These are phyloP conservation scores for Boeremia lycopersici DNA, from an alignment of 2,329 filamentous ascomycete species.

Conservation along the genomic window DNA sequence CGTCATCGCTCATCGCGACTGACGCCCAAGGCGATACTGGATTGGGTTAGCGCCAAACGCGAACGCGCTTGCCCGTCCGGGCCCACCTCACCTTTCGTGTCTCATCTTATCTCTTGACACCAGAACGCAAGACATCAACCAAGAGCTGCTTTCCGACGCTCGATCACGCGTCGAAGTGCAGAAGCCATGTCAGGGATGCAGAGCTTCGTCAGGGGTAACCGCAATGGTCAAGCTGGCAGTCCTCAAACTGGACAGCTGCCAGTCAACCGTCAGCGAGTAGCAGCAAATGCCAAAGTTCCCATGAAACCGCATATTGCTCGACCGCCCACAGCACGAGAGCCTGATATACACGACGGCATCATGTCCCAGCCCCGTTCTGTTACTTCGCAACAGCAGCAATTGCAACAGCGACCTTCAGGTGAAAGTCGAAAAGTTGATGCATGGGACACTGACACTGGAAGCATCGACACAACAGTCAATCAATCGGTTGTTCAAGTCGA, in stretches of 20 bases:
- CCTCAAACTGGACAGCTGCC: neutral
- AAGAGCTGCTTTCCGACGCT: neutral
- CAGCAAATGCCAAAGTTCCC: constrained; percentile 30
- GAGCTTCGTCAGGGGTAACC: constrained; percentile 23
- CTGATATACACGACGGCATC: constrained; percentile 13
- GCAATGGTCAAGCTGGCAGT: constrained; percentile 10
- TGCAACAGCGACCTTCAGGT: constrained; percentile 19
- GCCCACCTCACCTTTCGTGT: constrained; percentile 23
- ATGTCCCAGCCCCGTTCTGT: constrained; percentile 21
- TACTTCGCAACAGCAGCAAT: constrained; percentile 22
- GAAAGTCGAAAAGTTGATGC: constrained; percentile 27
- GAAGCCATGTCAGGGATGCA: constrained; percentile 20
- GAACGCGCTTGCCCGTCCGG: constrained; percentile 36
- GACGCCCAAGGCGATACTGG: constrained; percentile 3
- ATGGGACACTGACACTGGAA: constrained; percentile 48
- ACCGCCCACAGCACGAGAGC: constrained; percentile 12
- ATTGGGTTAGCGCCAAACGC: constrained; percentile 25
- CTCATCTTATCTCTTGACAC: constrained; percentile 13
- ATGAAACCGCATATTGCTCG: constrained; percentile 19
- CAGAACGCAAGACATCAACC: constrained; percentile 3
- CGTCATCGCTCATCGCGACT: constrained; percentile 32
- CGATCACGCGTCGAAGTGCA: neutral
- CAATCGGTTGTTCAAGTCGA: constrained; percentile 28
- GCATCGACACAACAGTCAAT: constrained; percentile 43
- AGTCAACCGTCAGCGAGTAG: constrained; percentile 23